Evolutionary conservation across 129 eudicot genomes (phyloP).

Genomic region (Glebionis coronaria): DNA sequence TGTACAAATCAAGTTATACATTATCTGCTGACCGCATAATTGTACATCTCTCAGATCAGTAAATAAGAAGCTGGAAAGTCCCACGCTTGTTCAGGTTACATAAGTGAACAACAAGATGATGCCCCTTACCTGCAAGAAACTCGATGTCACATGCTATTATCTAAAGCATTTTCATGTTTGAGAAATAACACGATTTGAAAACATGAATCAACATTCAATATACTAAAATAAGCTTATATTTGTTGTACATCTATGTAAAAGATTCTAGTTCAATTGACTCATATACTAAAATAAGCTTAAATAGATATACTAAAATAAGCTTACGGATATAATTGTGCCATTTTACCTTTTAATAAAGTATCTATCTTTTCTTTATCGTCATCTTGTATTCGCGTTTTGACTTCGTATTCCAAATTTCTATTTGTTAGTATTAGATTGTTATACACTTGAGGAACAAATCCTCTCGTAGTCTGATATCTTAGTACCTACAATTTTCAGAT

Average conservation of each 20-base stretch:
- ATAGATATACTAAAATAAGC: not conserved
- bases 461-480: not conserved
- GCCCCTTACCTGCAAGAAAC: slow-evolving; percentile 19
- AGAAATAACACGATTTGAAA: not conserved
- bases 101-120: slow-evolving; percentile 19
- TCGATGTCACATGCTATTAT: not conserved
- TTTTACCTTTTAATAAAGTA: not conserved
- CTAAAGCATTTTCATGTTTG: not conserved
- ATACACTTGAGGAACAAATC: not conserved
- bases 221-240: not conserved
- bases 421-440: too few species aligned
- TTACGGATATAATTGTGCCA: too few species aligned
- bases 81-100: slow-evolving; percentile 21
- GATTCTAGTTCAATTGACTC: too few species aligned
- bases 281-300: not conserved
- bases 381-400: too few species aligned
- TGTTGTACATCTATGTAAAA: too few species aligned
- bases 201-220: not conserved
- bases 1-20: slow-evolving; percentile 22
- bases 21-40: slow-evolving; percentile 13
- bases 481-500: not conserved
- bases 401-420: too few species aligned
- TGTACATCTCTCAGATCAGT: slow-evolving; percentile 25
- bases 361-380: too few species aligned
- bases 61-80: slow-evolving; percentile 24